Conservation (phyloP, 116 monocot genomes). For the Cymodocea nodosa region DNA sequence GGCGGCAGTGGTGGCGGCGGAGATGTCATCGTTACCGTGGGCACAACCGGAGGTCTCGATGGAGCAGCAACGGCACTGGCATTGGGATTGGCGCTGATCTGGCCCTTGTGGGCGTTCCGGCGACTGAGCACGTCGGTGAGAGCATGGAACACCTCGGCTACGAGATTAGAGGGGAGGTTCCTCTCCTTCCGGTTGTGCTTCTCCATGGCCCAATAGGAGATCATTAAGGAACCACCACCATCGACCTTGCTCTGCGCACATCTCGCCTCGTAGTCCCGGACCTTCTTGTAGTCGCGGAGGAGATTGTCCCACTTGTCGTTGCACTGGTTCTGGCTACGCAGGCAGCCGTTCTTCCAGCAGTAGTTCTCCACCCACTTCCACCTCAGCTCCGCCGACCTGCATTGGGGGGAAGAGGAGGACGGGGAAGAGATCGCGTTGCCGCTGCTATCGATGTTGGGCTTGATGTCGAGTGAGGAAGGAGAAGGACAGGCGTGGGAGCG, state of each 20-base stretch:
- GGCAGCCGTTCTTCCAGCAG: slow-evolving; percentile 71
- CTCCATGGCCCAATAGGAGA: slow-evolving; percentile 69
- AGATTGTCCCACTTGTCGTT: slow-evolving; percentile 98
- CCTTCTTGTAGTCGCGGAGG: slow-evolving; percentile 85
- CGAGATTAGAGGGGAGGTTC: slow-evolving; percentile 57
- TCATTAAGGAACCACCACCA: too few relatives aligned
- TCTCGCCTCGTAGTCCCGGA: slow-evolving; percentile 53
- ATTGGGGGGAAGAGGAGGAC: slow-evolving; percentile 10
- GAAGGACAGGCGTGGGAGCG: not conserved
- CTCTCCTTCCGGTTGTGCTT: slow-evolving; percentile 48
- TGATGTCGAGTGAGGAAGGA: too few relatives aligned
- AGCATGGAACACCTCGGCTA: slow-evolving; percentile 42
- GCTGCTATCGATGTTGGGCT: not conserved
- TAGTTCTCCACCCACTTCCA: slow-evolving; percentile 99
- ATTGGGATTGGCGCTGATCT: not conserved
- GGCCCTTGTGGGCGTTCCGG: slow-evolving; percentile 14
- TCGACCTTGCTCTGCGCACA: not conserved
- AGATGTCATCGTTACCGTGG: not conserved
- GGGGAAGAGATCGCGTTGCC: not conserved
- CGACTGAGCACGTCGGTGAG: slow-evolving; percentile 53
- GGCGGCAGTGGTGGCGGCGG: slow-evolving; percentile 5
- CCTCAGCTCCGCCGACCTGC: slow-evolving; percentile 40
- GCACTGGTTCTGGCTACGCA: slow-evolving; percentile 76
- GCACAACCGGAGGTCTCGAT: not conserved
- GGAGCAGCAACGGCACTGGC: not conserved